Conservation (phyloP, 768 basidiomycete species). For the Lentinula aciculospora region DNA sequence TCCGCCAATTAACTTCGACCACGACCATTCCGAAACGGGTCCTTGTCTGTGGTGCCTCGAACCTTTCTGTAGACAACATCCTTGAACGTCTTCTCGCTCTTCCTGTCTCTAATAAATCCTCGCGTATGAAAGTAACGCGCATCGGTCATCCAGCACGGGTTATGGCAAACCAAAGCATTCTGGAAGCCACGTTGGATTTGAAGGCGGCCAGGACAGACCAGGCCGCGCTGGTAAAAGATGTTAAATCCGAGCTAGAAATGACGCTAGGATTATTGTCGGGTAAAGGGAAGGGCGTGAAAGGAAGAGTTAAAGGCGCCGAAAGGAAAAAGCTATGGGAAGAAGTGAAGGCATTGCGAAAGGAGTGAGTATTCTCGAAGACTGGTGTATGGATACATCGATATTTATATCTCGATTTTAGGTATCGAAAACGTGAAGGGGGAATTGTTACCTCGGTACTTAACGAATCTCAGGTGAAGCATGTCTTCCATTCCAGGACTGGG, state of each 20-base stretch:
- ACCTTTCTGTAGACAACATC: slow-evolving; percentile 94
- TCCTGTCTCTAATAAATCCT: slow-evolving; percentile 42
- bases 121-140: slow-evolving; percentile 66
- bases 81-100: slow-evolving; percentile 75
- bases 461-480: slow-evolving; percentile 59
- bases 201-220: slow-evolving; percentile 74
- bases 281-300: slow-evolving; percentile 70
- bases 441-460: slow-evolving; percentile 77
- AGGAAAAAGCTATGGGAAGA: slow-evolving; percentile 85
- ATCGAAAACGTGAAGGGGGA: slow-evolving; percentile 82
- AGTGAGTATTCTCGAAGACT: slow-evolving; percentile 43
- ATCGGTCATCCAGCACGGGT: slow-evolving; percentile 95
- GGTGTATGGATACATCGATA: background rate
- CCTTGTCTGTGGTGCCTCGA: slow-evolving; percentile 90
- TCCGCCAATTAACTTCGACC: slow-evolving; percentile 66
- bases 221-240: slow-evolving; percentile 82
- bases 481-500: background rate
- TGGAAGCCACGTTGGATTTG: slow-evolving; percentile 67
- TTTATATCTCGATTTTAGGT: slow-evolving; percentile 38
- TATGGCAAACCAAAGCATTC: slow-evolving; percentile 60
- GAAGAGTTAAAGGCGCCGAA: slow-evolving; percentile 65
- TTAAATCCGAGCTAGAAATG: slow-evolving; percentile 79
- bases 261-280: slow-evolving; percentile 61
- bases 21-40: slow-evolving; percentile 54
- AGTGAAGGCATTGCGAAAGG: slow-evolving; percentile 81